These are phyloP conservation scores for Gentiana dahurica DNA, from an alignment of 257 asterid species.

Conservation along the genomic window DNA sequence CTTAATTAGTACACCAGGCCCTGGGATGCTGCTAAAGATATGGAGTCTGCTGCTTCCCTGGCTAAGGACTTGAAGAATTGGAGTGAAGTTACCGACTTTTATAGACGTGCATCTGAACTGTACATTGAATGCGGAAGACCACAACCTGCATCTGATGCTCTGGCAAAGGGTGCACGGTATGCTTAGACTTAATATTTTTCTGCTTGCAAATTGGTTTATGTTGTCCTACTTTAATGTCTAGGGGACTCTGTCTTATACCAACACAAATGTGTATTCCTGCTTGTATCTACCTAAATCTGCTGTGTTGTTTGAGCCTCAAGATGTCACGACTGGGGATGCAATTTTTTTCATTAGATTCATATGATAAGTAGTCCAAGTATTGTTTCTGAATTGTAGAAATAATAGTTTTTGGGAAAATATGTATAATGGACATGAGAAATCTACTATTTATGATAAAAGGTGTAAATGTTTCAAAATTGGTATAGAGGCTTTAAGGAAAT, in stretches of 20 bases:
- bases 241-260: background rate
- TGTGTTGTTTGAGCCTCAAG: too few relatives aligned
- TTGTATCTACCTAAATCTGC: too few relatives aligned
- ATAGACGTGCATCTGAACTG: conserved; percentile 75
- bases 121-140: conserved; percentile 86
- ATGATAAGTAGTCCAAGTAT: too few relatives aligned
- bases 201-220: background rate
- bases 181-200: conserved; percentile 10
- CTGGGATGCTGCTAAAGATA: conserved; percentile 98
- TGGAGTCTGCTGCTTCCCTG: conserved; percentile 92
- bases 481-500: too few relatives aligned
- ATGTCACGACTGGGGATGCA: too few relatives aligned
- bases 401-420: too few relatives aligned
- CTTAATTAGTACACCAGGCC: conserved; percentile 63
- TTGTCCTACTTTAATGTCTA: conserved; percentile 1
- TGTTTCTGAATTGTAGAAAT: too few relatives aligned
- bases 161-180: conserved; percentile 97
- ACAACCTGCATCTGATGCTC: conserved; percentile 97
- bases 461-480: too few relatives aligned
- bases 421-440: too few relatives aligned
- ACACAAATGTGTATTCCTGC: too few relatives aligned
- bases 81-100: conserved; percentile 85
- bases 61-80: conserved; percentile 78
- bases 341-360: too few relatives aligned
- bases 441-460: too few relatives aligned